Base-by-base conservation (phyloP, 306 rosid genomes). In the Calophaca sinica region DNA sequence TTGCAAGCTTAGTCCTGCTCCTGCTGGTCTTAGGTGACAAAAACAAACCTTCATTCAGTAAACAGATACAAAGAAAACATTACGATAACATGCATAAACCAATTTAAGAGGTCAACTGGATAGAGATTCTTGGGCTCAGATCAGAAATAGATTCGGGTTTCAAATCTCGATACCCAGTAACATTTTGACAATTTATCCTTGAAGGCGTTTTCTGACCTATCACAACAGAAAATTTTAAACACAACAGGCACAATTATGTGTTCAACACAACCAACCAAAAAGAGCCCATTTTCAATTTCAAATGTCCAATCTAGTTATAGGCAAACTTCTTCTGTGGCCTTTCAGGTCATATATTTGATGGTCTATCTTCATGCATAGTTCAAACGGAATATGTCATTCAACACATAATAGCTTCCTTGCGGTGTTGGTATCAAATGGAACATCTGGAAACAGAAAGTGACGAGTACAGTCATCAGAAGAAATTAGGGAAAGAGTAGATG, bases 381-480 rank as follows among this genome's bases (percentile, higher is more conserved):
- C 93, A 93, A 77, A 42, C 98, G 93, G 81, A 93, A 93, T 64
- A 93, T 90, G 82, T 93, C 98, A 77, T 93, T 93, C 78, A 78
- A 84, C 75, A 93, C 98, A 51, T 80, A 90, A 72, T 86, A 93
- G 84, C 93, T 93, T 59, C 87, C 90, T 69, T 84, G 90, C 42
- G 85, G 89, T 28, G 96, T 85, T 54, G 96, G 98, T 69, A 93
- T 86, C 89, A 93, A 84, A 85, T 93, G 98, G 84, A 93, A 93
- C 98, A 93, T 90, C 98, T 90, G 93, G 20, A 46, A 72, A 73
- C 35, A 70, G 61, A 84, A 29, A 58, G 52, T 38, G 64, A 66
- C 65, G 44, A 70, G 14, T 62, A 44, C 33, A 48, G 75, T 72
- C 49, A 49, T 60, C 8, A 1, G 26, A 33, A 50, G 44, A 57